Conservation (phyloP, 306 rosid species). For the Ormosia emarginata region DNA sequence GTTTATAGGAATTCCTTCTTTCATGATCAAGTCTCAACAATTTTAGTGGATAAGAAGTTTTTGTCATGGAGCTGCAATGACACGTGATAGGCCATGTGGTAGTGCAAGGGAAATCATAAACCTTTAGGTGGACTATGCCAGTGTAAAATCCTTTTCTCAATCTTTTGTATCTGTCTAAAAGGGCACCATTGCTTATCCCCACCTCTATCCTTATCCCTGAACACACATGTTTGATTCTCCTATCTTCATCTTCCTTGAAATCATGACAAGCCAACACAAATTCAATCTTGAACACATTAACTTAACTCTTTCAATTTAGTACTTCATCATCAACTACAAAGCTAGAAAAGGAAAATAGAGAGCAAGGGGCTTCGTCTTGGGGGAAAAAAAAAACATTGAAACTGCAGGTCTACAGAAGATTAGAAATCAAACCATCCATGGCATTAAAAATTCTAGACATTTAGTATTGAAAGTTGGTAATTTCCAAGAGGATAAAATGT, state of each 20-base stretch:
- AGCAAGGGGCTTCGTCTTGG: not conserved
- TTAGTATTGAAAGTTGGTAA: constrained; percentile 3
- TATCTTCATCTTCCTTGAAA: constrained; percentile 17
- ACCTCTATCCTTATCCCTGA: constrained; percentile 23
- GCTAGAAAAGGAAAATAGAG: not conserved
- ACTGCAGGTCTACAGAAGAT: not conserved
- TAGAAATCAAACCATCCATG: constrained; percentile 28
- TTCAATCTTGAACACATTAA: not conserved
- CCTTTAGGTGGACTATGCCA: constrained; percentile 22
- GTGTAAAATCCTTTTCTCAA: constrained; percentile 39
- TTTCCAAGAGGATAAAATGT: constrained; percentile 32
- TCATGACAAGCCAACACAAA: constrained; percentile 4
- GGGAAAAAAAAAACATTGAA: not conserved
- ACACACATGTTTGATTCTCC: constrained; percentile 30
- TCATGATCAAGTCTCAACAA: constrained; percentile 3
- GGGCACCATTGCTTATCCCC: constrained; percentile 26
- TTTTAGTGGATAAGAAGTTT: constrained; percentile 23
- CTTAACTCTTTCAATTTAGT: not conserved
- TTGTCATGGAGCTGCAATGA: constrained; percentile 34
- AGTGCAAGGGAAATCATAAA: constrained; percentile 23
- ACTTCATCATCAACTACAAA: not conserved
- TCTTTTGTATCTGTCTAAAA: constrained; percentile 30
- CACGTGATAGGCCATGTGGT: constrained; percentile 59
- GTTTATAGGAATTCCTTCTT: not conserved
- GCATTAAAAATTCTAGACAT: not conserved